Evolutionary conservation across 805 yeast species (phyloP), one percentile per base, ranked within the genome.

Genomic region (Hanseniaspora occidentalis): DNA sequence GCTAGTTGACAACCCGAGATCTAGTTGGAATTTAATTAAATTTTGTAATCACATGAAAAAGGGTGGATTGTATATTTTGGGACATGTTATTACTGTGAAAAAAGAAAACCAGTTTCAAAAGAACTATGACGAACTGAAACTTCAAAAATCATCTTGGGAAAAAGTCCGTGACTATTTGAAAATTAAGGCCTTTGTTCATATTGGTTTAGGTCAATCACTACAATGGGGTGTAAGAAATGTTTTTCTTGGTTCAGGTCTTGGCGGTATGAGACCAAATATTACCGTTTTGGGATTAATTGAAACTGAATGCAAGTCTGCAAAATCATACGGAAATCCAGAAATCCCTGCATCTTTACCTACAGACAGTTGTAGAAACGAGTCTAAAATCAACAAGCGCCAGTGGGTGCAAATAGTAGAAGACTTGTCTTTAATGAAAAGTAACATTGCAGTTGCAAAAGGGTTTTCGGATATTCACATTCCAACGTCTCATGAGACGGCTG

Each of bases 241-340:
- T 8, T 86, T 75, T 44, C 58, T 89, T 44, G 96, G 96, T 0
- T 82, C 95, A 2, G 99, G 99, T 0, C 65, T 92, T n/a, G 99
- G 99, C 6, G 96, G 96, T 10, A 92, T 92, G 98, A 80, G 75
- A 51, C 98, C 98, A 2, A 92, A 92, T 54, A 88, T 92, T 39
- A 84, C 96, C 0, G 94, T 92, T 0, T 45, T 92, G 24, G 97
- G 97, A 0, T 86, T 86, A 18, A 38, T 35, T 10, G 44, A 40
- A 21, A 36, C 38, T 17, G 34, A 22, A 6, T 35, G 29, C 19
- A 20, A 21, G 7, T n/a, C 24, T 6, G 29, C 24, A 27, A 37
- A 25, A 41, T 31, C 36, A 45, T 8, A 49, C 53, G 34, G 46
- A 48, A 3, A 44, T 66, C 11, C 61, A 63, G 26, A 53, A 5